phyloP scores from a whole-genome alignment of 1,284 basidiomycete species.

The Lentinula novae-zelandiae region DNA sequence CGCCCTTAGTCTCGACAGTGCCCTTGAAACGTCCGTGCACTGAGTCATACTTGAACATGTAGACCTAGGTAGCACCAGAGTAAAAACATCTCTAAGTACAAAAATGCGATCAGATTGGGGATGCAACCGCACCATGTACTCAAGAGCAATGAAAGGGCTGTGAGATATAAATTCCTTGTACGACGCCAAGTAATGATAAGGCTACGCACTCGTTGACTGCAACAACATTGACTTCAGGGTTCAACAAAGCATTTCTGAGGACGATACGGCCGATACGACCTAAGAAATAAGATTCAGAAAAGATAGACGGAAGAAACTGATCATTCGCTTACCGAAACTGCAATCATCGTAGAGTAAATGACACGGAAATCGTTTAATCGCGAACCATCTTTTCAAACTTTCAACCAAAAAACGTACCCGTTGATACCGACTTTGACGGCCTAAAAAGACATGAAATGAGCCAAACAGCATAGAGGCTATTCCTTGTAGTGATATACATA shows the following conservation, averaged over 20 bases:
- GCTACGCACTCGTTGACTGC: constrained; percentile 83
- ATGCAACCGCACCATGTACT: constrained; percentile 75
- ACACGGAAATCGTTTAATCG: constrained; percentile 21
- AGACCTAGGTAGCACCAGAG: constrained; percentile 63
- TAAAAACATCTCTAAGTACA: neutral
- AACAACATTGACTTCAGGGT: constrained; percentile 77
- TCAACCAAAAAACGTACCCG: constrained; percentile 52
- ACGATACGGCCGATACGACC: constrained; percentile 99
- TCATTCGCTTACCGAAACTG: constrained; percentile 73
- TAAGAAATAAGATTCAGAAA: constrained; percentile 24
- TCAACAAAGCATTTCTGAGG: constrained; percentile 87
- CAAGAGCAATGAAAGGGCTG: constrained; percentile 93
- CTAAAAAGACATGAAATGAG: neutral
- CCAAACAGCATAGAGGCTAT: neutral
- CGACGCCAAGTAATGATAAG: constrained; percentile 13
- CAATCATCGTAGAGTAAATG: constrained; percentile 8
- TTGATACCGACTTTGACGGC: constrained; percentile 89
- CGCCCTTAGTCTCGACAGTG: constrained; percentile 78
- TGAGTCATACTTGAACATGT: constrained; percentile 99
- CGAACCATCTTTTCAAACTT: neutral
- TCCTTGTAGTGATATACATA: neutral
- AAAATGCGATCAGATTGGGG: neutral
- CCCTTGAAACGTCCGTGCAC: constrained; percentile 97
- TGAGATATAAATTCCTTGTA: constrained; percentile 11
- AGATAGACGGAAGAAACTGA: constrained; percentile 6